phyloP scores from a whole-genome alignment of 441 rosid genomes.

The Macaranga tanarius region DNA sequence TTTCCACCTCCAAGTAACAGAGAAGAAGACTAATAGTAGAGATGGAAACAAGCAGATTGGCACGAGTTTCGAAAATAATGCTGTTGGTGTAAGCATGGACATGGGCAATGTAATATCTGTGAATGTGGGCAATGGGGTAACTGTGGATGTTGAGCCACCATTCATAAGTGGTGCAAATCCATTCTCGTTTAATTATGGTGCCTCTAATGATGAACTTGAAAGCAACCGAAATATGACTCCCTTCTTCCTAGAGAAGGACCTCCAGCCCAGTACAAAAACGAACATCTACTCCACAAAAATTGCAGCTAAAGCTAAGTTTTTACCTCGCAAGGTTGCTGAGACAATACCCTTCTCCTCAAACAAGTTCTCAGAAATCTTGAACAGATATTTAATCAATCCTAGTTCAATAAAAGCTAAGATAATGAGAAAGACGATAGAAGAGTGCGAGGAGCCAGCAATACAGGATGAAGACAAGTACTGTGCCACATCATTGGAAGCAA shows the following conservation, averaged over 20 bases:
- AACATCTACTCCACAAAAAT: slow-evolving; percentile 19
- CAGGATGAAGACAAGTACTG: slow-evolving; percentile 33
- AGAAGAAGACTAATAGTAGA: neutral
- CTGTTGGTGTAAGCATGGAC: neutral
- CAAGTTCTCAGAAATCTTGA: slow-evolving; percentile 22
- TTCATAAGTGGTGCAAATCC: neutral
- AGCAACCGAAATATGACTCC: neutral
- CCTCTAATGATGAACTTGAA: neutral
- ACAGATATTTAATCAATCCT: slow-evolving; percentile 22
- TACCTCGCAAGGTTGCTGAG: slow-evolving; percentile 26
- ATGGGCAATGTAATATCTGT: neutral
- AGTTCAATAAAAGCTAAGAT: slow-evolving; percentile 25
- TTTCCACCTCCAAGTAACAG: neutral
- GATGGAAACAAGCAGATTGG: neutral
- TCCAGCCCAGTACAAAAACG: slow-evolving; percentile 7
- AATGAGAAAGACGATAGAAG: slow-evolving; percentile 22
- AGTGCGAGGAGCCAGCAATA: slow-evolving; percentile 30
- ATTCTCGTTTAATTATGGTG: neutral
- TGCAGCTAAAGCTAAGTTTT: slow-evolving; percentile 19
- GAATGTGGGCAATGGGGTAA: slow-evolving; percentile 9
- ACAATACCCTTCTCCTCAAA: slow-evolving; percentile 31
- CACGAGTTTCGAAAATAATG: slow-evolving; percentile 5
- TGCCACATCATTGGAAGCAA: slow-evolving; percentile 35
- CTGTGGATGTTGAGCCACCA: slow-evolving; percentile 12
- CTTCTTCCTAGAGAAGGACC: slow-evolving; percentile 17